A percentile compares a stretch with the other conserved stretches of the same genome.
Evolutionary conservation across 1,139 yeast species (phyloP).

Genomic region (Oligophagozyma castellii): DNA sequence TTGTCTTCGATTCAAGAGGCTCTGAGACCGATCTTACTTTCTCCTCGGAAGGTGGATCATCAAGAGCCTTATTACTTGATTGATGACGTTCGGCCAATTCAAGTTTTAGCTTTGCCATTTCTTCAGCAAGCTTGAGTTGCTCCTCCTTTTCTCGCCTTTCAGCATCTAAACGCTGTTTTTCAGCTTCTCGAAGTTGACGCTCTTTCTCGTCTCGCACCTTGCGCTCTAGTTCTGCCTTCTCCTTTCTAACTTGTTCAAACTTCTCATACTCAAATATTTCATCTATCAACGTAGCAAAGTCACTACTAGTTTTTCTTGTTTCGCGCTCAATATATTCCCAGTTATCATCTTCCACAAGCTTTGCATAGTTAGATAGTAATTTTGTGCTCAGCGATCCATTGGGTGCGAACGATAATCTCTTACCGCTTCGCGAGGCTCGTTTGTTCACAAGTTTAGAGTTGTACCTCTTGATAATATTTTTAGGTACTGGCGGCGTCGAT

Average conservation of each 20-base stretch:
- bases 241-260: slow-evolving; percentile 32
- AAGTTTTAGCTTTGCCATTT: slow-evolving; percentile 14
- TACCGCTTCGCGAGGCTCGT: slow-evolving; percentile 22
- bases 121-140: slow-evolving; percentile 14
- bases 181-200: slow-evolving; percentile 9
- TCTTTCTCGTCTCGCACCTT: slow-evolving; percentile 19
- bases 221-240: slow-evolving; percentile 39
- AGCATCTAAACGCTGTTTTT: slow-evolving; percentile 6
- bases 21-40: slow-evolving; percentile 27
- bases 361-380: slow-evolving; percentile 52
- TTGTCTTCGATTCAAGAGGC: slow-evolving; percentile 17
- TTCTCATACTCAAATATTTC: slow-evolving; percentile 34
- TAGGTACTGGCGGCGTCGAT: slow-evolving; percentile 25
- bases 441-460: slow-evolving; percentile 9
- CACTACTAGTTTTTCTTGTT: slow-evolving; percentile 55
- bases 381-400: slow-evolving; percentile 54
- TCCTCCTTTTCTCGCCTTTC: slow-evolving; percentile 4
- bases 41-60: slow-evolving; percentile 3
- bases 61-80: slow-evolving; percentile 5
- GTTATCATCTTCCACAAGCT: slow-evolving; percentile 45
- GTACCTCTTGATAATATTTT: slow-evolving; percentile 22
- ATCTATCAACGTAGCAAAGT: slow-evolving; percentile 66
- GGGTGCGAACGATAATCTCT: slow-evolving; percentile 32
- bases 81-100: slow-evolving; percentile 6
- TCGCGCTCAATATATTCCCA: slow-evolving; percentile 46